phyloP scores from a whole-genome alignment of 352 stramenopile species.

The Phytophthora melonis region DNA sequence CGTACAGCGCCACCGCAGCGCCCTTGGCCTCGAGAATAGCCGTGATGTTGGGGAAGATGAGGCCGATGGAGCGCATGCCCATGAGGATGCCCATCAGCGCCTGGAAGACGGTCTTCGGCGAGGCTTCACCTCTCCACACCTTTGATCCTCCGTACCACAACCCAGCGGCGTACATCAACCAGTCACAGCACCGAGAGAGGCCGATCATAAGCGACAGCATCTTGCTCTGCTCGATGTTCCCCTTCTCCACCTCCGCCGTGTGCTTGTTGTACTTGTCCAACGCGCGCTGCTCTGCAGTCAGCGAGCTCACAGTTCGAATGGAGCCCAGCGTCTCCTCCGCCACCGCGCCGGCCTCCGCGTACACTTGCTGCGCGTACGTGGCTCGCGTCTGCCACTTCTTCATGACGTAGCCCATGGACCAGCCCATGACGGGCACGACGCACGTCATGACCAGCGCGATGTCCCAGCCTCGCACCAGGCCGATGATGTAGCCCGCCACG shows the following conservation, averaged over 20 bases:
- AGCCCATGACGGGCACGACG: slow-evolving; percentile 15
- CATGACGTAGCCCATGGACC: slow-evolving; percentile 15
- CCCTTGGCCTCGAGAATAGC: slow-evolving; percentile 27
- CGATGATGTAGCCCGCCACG: slow-evolving; percentile 23
- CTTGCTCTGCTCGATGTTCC: slow-evolving; percentile 24
- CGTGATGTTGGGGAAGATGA: slow-evolving; percentile 39
- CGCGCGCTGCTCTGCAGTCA: background rate
- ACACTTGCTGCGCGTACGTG: slow-evolving; percentile 23
- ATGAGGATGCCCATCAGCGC: slow-evolving; percentile 38
- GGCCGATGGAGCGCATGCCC: slow-evolving; percentile 31
- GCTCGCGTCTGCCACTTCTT: slow-evolving; percentile 7
- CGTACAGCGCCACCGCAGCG: background rate
- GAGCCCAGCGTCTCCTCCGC: background rate
- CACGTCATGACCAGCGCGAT: background rate
- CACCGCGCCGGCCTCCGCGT: background rate
- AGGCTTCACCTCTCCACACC: slow-evolving; percentile 21
- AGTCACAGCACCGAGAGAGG: slow-evolving; percentile 29
- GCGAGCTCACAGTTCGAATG: background rate
- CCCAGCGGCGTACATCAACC: slow-evolving; percentile 39
- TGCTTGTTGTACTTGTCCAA: background rate
- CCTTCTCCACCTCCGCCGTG: background rate
- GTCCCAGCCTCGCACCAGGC: slow-evolving; percentile 2
- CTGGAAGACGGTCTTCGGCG: slow-evolving; percentile 31
- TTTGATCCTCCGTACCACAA: slow-evolving; percentile 47
- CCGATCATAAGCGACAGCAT: background rate